Evolutionary conservation across 2,329 filamentous ascomycete genomes (phyloP), one percentile per base, ranked within the genome.

Genomic region (Sphaceloma murrayae): DNA sequence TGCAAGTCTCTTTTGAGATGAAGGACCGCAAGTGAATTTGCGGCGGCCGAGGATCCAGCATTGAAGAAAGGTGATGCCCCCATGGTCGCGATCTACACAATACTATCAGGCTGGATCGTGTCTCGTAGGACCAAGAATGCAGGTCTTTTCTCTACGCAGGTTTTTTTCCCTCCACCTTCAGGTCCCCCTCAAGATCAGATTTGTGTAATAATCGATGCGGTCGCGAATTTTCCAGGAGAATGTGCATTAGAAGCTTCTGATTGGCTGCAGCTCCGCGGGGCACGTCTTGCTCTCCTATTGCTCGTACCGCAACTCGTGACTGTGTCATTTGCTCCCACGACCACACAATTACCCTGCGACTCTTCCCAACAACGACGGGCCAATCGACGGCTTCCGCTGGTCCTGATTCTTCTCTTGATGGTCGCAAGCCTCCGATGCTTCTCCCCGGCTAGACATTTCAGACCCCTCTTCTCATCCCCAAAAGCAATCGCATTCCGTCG

Each of bases 1-100:
- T 88, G 78, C 49, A 82, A 81, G 63, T 96, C 88, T 64, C 88
- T 82, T 49, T 85, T 89, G 43, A 98, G 75, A 59, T 94, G 85
- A 47, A 95, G 72, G 49, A 96, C 82, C 18, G 87, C 84, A 33
- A 96, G 75, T 2, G 73, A 73, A 53, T 82, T 73, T 16, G 77
- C 67, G 8, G 72, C 67, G 3, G 88, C 79, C 14, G 67, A 64
- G 2, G 69, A 58, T 11, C 80, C 78, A 0, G 84, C 79, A 43
- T 82, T 75, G 29, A 96, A 73, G 54, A 98, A 96, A 0, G 87
- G 82, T 7, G 88, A 94, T 10, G 38, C 24, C 22, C 33, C 40
- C 48, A 49, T 49, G 19, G 24, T 43, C 30, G n/a, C n/a, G n/a
- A n/a, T n/a, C n/a, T n/a, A n/a, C n/a, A n/a, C n/a, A n/a, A n/a